Evolutionary conservation across 768 basidiomycete genomes (phyloP), one percentile per base, ranked within the genome.

Genomic region (Coprinellus aureogranulatus): DNA sequence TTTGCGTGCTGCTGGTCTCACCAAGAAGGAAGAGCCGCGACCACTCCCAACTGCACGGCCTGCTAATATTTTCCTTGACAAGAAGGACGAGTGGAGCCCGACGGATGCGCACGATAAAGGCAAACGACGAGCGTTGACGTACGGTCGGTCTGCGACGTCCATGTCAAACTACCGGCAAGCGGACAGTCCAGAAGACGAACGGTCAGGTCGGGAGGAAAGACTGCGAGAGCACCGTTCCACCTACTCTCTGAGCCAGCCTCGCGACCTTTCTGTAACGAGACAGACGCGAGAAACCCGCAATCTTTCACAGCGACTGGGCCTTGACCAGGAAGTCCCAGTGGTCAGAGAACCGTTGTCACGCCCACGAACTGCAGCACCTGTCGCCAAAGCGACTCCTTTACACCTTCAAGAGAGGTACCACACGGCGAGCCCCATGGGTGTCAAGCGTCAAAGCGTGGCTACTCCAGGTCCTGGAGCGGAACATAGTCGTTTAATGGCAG

Each of bases 401-500:
- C 65, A 67, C 47, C 56, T 66, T 5, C 62, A 64, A n/a, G 66
- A 67, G 20, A 57, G 67, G 22, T 23, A 62, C 23, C 28, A 53
- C 10, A 60, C 59, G 23, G 56, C 62, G n/a, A 68, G 68, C 59
- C 68, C 67, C 8, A 68, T 68, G 56, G 68, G 65, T 16, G 58
- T 46, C n/a, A 65, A 62, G 22, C 57, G 69, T 27, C 64, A 63
- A 49, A 65, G 61, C 20, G 61, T 68, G 18, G 54, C 53, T 12
- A 62, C 69, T 16, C 53, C 68, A 10, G 50, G 40, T 41, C 55
- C 63, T 61, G 48, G 67, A 66, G 72, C 67, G 37, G 89, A 92
- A 61, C 91, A 92, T 62, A 76, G 83, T 1, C 75, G 80, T n/a
- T 70, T 93, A 45, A 84, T 92, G 81, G 62, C 84, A 22, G 89